Conservation (phyloP, 2,329 filamentous ascomycete species). For the Phyllosticta citriasiana region DNA sequence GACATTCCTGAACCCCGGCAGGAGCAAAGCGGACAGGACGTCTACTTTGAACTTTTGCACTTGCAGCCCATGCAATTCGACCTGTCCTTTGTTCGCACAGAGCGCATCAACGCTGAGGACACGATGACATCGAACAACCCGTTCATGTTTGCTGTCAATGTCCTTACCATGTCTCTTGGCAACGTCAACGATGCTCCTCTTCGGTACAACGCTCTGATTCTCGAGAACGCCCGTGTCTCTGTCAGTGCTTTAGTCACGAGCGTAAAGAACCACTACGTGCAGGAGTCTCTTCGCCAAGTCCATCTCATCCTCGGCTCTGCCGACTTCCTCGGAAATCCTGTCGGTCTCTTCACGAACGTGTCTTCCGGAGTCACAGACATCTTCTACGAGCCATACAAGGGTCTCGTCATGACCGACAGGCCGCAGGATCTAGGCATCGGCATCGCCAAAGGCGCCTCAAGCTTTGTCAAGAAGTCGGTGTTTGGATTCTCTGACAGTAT, state of each 20-base stretch:
- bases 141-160: conserved; percentile 97
- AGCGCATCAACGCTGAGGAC: conserved; percentile 92
- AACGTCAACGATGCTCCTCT: conserved; percentile 98
- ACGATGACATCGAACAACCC: conserved; percentile 82
- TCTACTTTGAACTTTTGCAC: conserved; percentile 96
- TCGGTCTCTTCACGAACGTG: conserved; percentile 96
- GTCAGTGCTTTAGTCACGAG: conserved; percentile 74
- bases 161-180: conserved; percentile 97
- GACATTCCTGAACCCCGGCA: conserved; percentile 88
- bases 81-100: conserved; percentile 91
- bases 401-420: conserved; percentile 88
- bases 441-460: conserved; percentile 92
- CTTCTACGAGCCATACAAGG: conserved; percentile 98
- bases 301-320: conserved; percentile 96
- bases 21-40: conserved; percentile 77
- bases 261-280: conserved; percentile 88
- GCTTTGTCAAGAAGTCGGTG: conserved; percentile 96
- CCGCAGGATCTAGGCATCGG: conserved; percentile 92
- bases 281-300: conserved; percentile 90
- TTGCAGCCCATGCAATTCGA: conserved; percentile 98
- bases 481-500: conserved; percentile 97
- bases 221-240: conserved; percentile 92
- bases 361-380: conserved; percentile 95
- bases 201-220: conserved; percentile 81
- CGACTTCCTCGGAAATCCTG: conserved; percentile 94